Evolutionary conservation across 495 filamentous ascomycete genomes (phyloP).

Genomic region (Ascodesmis nigricans): DNA sequence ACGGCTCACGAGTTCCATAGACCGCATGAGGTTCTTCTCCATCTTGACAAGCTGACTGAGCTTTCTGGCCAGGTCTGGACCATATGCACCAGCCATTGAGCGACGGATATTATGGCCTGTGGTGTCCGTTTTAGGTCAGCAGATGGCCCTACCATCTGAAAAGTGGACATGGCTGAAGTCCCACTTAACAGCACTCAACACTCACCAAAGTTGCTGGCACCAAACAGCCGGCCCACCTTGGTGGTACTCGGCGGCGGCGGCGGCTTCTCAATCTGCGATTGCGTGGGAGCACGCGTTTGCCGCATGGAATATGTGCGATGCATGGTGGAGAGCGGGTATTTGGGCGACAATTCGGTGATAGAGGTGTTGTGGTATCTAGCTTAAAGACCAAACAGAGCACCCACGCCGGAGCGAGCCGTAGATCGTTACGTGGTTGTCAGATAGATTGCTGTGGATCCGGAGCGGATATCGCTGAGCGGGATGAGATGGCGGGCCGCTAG

Average conservation of each 20-base stretch:
- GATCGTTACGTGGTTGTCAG: too few species aligned
- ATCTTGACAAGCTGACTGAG: constrained; percentile 95
- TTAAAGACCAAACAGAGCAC: too few species aligned
- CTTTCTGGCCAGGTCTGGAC: constrained; percentile 92
- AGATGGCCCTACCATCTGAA: too few species aligned
- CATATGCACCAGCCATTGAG: constrained; percentile 71
- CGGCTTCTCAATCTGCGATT: constrained; percentile 73
- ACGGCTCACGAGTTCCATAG: constrained; percentile 79
- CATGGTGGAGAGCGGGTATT: constrained; percentile 33
- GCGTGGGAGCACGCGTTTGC: constrained; percentile 80
- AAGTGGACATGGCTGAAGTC: too few species aligned
- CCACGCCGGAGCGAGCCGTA: too few species aligned
- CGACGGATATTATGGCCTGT: constrained; percentile 90
- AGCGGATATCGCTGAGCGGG: too few species aligned
- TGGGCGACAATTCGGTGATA: neutral
- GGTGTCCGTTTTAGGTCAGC: too few species aligned
- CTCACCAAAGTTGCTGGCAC: constrained; percentile 68
- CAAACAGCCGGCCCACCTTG: constrained; percentile 74
- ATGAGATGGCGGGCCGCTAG: too few species aligned
- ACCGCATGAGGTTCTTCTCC: constrained; percentile 99
- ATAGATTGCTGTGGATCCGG: too few species aligned
- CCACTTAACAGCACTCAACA: too few species aligned
- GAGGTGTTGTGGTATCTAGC: constrained; percentile 7
- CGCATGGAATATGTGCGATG: constrained; percentile 99
- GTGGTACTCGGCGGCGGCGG: constrained; percentile 79